Conservation (phyloP, 768 basidiomycete genomes). For the Botryobasidium botryosum region DNA sequence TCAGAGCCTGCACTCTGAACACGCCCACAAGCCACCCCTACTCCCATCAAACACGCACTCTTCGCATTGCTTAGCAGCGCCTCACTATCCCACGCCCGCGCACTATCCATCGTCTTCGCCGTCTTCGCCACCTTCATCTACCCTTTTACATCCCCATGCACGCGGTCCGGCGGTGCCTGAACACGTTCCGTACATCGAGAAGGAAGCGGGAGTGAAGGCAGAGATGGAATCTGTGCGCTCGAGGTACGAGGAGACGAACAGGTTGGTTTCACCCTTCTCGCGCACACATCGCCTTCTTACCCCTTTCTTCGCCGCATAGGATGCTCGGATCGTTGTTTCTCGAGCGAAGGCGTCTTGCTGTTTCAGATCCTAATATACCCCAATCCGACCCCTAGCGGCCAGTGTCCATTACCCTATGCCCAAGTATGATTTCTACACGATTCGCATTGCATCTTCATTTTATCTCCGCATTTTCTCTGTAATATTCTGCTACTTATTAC, state of each 20-base stretch:
- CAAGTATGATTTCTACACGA: not conserved
- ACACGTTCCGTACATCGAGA: not conserved
- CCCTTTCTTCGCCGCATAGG: constrained; percentile 21
- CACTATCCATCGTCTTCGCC: too few relatives aligned
- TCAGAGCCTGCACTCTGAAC: too few relatives aligned
- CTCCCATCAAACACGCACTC: too few relatives aligned
- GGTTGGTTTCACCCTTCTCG: constrained; percentile 1
- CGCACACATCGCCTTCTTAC: not conserved
- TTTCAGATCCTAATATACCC: too few relatives aligned
- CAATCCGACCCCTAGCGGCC: not conserved
- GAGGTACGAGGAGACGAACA: constrained; percentile 11
- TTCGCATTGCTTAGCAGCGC: too few relatives aligned
- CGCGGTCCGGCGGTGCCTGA: too few relatives aligned
- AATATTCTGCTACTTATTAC: too few relatives aligned
- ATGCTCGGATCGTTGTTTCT: constrained; percentile 48
- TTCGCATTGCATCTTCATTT: not conserved
- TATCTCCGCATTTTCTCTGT: constrained; percentile 4
- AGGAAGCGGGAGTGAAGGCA: not conserved
- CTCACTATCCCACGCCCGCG: too few relatives aligned
- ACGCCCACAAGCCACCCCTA: too few relatives aligned
- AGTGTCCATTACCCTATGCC: not conserved
- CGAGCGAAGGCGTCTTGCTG: constrained; percentile 31
- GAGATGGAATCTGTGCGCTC: constrained; percentile 4
- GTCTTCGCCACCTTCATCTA: too few relatives aligned
- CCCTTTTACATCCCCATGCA: too few relatives aligned